These are phyloP conservation scores for Periconia sp. DNA, from an alignment of 2,329 filamentous ascomycete genomes.

Conservation along the genomic window DNA sequence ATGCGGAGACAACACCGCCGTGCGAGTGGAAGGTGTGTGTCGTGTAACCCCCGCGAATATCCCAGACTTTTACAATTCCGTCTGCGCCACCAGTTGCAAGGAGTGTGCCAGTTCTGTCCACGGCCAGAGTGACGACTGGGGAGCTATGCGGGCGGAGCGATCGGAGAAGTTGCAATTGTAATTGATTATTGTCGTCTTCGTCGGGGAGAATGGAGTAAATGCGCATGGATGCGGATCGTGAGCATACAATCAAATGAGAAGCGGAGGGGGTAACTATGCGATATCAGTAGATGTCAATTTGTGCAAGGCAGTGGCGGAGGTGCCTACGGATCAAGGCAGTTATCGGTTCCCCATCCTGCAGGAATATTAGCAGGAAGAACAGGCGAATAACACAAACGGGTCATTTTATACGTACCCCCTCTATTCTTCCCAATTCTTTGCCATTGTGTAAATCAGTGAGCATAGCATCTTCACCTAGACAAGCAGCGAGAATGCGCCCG, in stretches of 20 bases:
- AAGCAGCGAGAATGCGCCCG: slow-evolving; percentile 81
- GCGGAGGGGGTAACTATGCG: slow-evolving; percentile 78
- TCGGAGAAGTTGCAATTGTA: slow-evolving; percentile 64
- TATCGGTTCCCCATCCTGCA: slow-evolving; percentile 65
- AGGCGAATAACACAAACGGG: background rate
- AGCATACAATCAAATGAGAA: slow-evolving; percentile 87
- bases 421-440: slow-evolving; percentile 78
- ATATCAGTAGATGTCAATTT: slow-evolving; percentile 9
- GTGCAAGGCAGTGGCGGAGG: slow-evolving; percentile 1
- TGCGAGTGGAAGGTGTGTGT: slow-evolving; percentile 96
- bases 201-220: slow-evolving; percentile 74
- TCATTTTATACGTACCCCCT: slow-evolving; percentile 66
- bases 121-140: slow-evolving; percentile 81
- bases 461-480: slow-evolving; percentile 87
- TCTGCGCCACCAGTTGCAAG: slow-evolving; percentile 92
- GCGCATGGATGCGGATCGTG: slow-evolving; percentile 92
- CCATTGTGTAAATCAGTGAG: slow-evolving; percentile 84
- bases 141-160: slow-evolving; percentile 88
- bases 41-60: slow-evolving; percentile 83
- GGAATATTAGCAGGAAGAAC: slow-evolving; percentile 30
- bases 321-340: slow-evolving; percentile 68
- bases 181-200: slow-evolving; percentile 60
- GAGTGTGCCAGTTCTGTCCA: slow-evolving; percentile 85
- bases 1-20: slow-evolving; percentile 84
- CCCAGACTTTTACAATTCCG: slow-evolving; percentile 94